Evolutionary conservation across 441 rosid genomes (phyloP).

Genomic region (Mallotus repandus): DNA sequence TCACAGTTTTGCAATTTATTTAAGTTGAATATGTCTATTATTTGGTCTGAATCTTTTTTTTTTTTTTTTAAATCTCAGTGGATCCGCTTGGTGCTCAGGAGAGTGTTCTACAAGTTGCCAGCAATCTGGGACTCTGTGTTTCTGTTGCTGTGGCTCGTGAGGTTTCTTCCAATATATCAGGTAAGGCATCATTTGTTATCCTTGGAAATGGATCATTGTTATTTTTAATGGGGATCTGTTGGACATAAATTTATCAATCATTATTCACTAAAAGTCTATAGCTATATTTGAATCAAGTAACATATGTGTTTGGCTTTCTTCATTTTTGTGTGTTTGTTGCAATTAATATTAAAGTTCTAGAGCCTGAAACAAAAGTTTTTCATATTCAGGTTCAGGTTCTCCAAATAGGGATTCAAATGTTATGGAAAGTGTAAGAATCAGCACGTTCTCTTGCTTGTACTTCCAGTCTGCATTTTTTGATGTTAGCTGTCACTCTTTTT

Average conservation of each 20-base stretch:
- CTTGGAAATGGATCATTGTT: background rate
- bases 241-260: background rate
- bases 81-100: conserved; percentile 25
- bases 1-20: conserved; percentile 1
- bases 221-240: background rate
- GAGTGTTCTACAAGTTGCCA: conserved; percentile 18
- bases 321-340: background rate
- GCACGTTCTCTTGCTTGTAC: conserved; percentile 31
- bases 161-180: conserved; percentile 39
- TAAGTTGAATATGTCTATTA: background rate
- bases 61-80: conserved; percentile 15
- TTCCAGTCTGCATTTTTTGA: conserved; percentile 3
- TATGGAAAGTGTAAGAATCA: conserved; percentile 54
- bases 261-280: background rate
- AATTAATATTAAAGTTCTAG: background rate
- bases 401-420: conserved; percentile 29
- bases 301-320: background rate
- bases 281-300: background rate
- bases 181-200: conserved; percentile 26
- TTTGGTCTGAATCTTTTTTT: background rate
- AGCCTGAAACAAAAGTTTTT: background rate
- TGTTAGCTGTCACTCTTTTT: background rate
- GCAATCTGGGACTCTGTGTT: conserved; percentile 25
- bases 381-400: conserved; percentile 42
- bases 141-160: conserved; percentile 81